phyloP scores from a whole-genome alignment of 1,284 basidiomycete species.

The Tylopilus sp. region DNA sequence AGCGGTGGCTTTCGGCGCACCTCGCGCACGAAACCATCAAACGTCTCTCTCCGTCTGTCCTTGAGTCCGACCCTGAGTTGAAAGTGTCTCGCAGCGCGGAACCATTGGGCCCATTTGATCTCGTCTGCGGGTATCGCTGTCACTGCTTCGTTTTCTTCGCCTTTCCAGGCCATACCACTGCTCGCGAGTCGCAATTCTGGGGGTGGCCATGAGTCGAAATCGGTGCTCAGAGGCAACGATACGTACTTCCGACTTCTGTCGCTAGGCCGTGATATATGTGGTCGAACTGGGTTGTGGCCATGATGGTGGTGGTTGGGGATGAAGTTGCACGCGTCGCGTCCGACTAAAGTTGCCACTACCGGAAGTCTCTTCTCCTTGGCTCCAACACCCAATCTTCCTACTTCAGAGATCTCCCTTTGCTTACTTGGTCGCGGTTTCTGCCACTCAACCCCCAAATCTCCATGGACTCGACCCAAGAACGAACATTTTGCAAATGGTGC shows the following conservation, averaged over 20 bases:
- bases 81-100: constrained; percentile 87
- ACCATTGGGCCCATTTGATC: constrained; percentile 88
- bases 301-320: constrained; percentile 15
- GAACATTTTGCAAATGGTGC: constrained; percentile 88
- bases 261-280: constrained; percentile 75
- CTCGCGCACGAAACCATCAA: constrained; percentile 93
- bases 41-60: constrained; percentile 76
- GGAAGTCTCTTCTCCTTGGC: not conserved
- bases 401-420: too few relatives aligned
- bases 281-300: constrained; percentile 76
- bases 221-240: too few relatives aligned
- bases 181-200: constrained; percentile 84
- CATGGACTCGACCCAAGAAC: constrained; percentile 37
- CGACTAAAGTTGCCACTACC: not conserved
- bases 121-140: constrained; percentile 68
- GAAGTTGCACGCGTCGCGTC: not conserved
- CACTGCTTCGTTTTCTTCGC: constrained; percentile 60
- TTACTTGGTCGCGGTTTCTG: too few relatives aligned
- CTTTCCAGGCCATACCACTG: constrained; percentile 92
- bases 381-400: not conserved
- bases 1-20: constrained; percentile 39
- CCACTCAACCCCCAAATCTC: not conserved
- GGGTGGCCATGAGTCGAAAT: constrained; percentile 3
- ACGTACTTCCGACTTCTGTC: constrained; percentile 77
- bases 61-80: constrained; percentile 83